Conservation (phyloP, 1,139 yeast genomes). For the Sugiyamaella xylanicola region DNA sequence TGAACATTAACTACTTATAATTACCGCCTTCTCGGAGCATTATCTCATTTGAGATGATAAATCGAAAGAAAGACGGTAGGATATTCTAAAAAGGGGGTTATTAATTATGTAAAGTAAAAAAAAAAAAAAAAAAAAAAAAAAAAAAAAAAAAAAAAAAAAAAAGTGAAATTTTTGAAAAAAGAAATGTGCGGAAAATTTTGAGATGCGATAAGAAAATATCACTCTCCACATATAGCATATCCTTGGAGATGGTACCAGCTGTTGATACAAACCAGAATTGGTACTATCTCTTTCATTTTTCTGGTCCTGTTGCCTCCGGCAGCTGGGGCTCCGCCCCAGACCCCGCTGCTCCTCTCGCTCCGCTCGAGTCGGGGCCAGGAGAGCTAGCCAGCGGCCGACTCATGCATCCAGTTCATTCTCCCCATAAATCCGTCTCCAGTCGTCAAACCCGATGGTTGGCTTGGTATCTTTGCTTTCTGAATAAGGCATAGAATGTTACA, state of each 20-base stretch:
- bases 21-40: no score
- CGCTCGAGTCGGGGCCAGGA: background rate
- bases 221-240: background rate
- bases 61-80: no score
- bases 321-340: background rate
- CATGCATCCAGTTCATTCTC: no score
- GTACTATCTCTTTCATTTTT: background rate
- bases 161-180: constrained; percentile 8
- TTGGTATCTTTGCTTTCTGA: no score
- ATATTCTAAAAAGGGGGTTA: no score
- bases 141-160: constrained; percentile 10
- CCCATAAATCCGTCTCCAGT: no score
- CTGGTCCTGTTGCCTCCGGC: background rate
- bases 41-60: constrained; percentile 7
- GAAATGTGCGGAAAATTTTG: constrained; percentile 4
- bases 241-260: no score
- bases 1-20: no score
- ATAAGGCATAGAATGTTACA: no score
- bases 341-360: background rate
- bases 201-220: constrained; percentile 1
- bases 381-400: no score
- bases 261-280: background rate
- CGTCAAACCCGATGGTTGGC: no score
- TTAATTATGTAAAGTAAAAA: background rate
- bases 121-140: constrained; percentile 12